A percentile compares a stretch with the other conserved stretches of the same genome.
Evolutionary conservation across 1,284 basidiomycete genomes (phyloP).

Genomic region (Taiwanofungus camphoratus): DNA sequence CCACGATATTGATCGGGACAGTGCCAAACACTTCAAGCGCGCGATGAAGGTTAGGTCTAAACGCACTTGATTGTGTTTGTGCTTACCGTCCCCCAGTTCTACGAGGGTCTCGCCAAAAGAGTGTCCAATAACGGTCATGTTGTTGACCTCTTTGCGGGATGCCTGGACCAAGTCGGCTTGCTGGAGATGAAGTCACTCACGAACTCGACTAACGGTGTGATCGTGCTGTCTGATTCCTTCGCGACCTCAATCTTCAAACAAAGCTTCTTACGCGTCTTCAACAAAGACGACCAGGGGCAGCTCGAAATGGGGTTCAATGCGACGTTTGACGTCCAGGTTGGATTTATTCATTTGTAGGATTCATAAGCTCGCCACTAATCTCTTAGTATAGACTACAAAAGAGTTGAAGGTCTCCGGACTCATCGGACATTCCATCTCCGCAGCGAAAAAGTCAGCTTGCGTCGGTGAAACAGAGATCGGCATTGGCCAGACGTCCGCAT

Average conservation of each 20-base stretch:
- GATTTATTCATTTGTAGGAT: constrained; percentile 17
- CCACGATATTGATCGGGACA: constrained; percentile 98
- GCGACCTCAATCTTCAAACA: constrained; percentile 99
- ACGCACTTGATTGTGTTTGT: constrained; percentile 1
- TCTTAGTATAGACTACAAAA: constrained; percentile 80
- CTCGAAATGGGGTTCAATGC: constrained; percentile 99
- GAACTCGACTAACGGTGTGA: constrained; percentile 95
- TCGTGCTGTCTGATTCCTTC: constrained; percentile 96
- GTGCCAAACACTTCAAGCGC: constrained; percentile 96
- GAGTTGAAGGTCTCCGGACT: constrained; percentile 98
- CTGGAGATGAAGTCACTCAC: constrained; percentile 96
- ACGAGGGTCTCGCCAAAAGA: constrained; percentile 92
- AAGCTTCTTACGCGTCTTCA: constrained; percentile 90
- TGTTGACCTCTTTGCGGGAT: constrained; percentile 95
- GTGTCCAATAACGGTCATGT: constrained; percentile 94
- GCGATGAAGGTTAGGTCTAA: constrained; percentile 73
- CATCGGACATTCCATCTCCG: constrained; percentile 96
- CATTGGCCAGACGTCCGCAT: constrained; percentile 98
- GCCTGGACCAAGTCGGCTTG: constrained; percentile 96
- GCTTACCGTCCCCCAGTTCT: constrained; percentile 58
- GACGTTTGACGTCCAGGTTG: constrained; percentile 93
- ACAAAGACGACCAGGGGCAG: constrained; percentile 90
- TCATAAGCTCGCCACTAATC: background rate
- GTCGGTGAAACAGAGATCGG: constrained; percentile 99
- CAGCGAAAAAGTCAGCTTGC: constrained; percentile 93